Evolutionary conservation across 192 early-diverging fungal species (phyloP).

Genomic region (Physocladia obscura): DNA sequence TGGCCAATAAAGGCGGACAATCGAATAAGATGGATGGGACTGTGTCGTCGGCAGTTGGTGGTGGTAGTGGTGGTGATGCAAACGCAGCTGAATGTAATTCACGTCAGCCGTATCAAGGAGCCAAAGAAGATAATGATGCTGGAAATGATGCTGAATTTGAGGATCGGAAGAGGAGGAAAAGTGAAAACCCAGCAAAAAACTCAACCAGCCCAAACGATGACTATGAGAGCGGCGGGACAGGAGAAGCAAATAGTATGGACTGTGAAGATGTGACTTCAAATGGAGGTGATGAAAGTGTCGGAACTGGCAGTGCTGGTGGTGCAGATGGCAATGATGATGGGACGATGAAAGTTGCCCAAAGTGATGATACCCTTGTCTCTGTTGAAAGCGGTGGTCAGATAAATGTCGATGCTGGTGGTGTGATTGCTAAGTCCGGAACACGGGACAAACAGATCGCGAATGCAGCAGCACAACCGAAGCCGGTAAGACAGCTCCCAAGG

Average conservation of each 20-base stretch:
- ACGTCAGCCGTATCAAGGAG: neutral
- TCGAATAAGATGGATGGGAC: neutral
- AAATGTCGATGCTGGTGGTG: neutral
- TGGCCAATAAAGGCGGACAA: neutral
- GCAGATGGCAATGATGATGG: neutral
- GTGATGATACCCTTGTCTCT: constrained; percentile 7
- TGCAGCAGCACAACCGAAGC: neutral
- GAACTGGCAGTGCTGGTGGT: neutral
- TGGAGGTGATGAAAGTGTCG: neutral
- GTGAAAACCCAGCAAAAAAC: neutral
- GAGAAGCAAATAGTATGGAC: neutral
- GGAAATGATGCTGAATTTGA: neutral
- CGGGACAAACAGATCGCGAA: neutral
- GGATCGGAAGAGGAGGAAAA: constrained; percentile 1
- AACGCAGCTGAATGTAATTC: neutral
- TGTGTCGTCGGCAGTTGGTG: neutral
- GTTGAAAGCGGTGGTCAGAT: neutral
- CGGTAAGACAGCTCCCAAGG: neutral
- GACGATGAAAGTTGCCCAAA: neutral
- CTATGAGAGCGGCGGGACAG: neutral
- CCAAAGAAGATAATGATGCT: neutral
- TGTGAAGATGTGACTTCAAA: neutral
- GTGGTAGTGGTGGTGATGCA: neutral
- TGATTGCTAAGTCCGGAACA: neutral
- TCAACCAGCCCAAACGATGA: neutral